Conservation (phyloP, 1,284 basidiomycete genomes). For the Phylloboletellus chloephorus region DNA sequence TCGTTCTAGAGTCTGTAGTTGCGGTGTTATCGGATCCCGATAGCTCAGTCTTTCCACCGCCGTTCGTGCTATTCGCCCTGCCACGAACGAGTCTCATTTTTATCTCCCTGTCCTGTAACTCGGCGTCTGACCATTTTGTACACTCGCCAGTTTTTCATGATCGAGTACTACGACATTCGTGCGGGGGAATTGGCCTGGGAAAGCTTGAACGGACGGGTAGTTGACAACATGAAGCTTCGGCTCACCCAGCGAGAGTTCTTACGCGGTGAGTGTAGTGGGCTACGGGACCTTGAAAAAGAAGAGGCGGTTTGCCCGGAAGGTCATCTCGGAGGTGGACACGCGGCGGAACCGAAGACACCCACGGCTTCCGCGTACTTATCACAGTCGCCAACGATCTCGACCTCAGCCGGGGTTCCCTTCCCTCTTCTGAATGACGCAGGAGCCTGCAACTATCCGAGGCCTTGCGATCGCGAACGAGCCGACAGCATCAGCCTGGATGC, state of each 20-base stretch:
- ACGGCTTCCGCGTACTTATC: constrained; percentile 34
- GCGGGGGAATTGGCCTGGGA: constrained; percentile 44
- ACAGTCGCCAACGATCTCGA: constrained; percentile 26
- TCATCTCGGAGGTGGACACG: constrained; percentile 28
- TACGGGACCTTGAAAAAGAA: constrained; percentile 31
- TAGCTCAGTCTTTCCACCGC: constrained; percentile 3
- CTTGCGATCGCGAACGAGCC: constrained; percentile 24
- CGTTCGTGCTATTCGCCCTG: constrained; percentile 6
- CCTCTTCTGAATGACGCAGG: constrained; percentile 31
- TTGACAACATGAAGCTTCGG: constrained; percentile 43
- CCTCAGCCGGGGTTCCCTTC: constrained; percentile 27
- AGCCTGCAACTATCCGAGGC: constrained; percentile 17
- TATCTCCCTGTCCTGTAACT: constrained; percentile 4
- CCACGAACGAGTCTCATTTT: constrained; percentile 2
- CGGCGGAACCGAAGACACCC: constrained; percentile 37
- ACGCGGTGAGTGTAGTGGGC: constrained; percentile 17
- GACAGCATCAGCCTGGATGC: constrained; percentile 11
- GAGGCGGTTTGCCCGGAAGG: constrained; percentile 24
- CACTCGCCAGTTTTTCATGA: constrained; percentile 40
- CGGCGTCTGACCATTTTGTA: constrained; percentile 19
- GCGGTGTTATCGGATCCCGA: constrained; percentile 1
- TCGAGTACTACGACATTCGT: constrained; percentile 61
- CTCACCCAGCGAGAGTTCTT: constrained; percentile 21
- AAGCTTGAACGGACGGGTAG: constrained; percentile 36
- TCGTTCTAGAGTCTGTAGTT: background rate